Conservation (phyloP, 305 asterid genomes). For the Fraxinus platypoda region DNA sequence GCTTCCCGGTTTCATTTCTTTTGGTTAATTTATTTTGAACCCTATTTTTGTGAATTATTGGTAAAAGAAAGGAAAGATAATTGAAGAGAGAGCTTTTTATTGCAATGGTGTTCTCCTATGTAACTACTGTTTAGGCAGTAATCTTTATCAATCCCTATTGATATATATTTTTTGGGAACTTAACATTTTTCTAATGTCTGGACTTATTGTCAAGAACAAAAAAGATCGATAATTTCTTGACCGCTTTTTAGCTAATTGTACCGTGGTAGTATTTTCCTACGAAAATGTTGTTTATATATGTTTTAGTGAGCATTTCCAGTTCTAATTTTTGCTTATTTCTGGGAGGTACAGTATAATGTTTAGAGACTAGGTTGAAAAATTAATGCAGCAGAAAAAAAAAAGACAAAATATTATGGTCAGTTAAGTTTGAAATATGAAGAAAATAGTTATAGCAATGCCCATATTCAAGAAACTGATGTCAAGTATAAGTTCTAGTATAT, state of each 20-base stretch:
- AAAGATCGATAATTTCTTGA: not conserved
- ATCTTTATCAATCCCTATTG: not conserved
- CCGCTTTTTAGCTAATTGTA: not conserved
- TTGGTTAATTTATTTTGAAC: conserved; percentile 13
- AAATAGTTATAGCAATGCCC: not conserved
- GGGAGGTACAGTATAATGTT: not conserved
- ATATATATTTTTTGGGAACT: not conserved
- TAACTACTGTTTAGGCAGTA: not conserved
- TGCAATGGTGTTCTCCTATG: not conserved
- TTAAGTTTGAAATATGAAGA: not conserved
- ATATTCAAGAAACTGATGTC: not conserved
- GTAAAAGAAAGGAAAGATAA: not conserved
- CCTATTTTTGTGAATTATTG: not conserved
- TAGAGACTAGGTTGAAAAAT: not conserved
- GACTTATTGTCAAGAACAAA: not conserved
- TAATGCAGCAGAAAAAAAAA: not conserved
- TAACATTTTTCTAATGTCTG: not conserved
- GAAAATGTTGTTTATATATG: not conserved
- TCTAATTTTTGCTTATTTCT: not conserved
- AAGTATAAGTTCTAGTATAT: not conserved
- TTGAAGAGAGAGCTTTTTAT: not conserved
- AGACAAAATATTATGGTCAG: not conserved
- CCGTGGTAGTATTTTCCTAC: not conserved
- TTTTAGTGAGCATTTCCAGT: not conserved
- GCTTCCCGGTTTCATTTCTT: not conserved